Base-by-base conservation (phyloP, 2,329 filamentous ascomycete species). In the Fusarium hostae region DNA sequence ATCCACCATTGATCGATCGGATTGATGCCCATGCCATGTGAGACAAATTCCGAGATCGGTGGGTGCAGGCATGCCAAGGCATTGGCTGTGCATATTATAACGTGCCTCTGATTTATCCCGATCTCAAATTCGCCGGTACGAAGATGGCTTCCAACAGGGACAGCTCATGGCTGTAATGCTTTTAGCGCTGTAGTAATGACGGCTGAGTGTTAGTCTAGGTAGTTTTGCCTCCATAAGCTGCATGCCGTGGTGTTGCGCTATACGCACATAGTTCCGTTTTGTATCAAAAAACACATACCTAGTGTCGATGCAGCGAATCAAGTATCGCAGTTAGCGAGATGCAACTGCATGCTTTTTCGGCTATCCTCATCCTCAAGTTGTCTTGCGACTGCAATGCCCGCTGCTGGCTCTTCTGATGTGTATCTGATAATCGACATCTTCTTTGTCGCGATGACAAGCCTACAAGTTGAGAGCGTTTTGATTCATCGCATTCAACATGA, bases 291-390 rank as follows among this genome's bases (percentile, higher is more conserved):
- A 32, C 24, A 39, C 48, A 56, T 64, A 47, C 56, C 41, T 58
- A 48, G 59, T 52, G 56, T 50, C 32, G 18, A 37, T n/a, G 24
- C 40, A 59, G 37, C 69, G 56, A 72, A 72, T 72, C 60, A 70
- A 47, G 50, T n/a, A 52, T 39, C 52, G 40, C 28, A 43, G 11
- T 65, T 66, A 62, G 59, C 64, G 65, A 69, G 43, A 35, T 50
- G 47, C 28, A 50, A 30, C 18, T 50, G 47, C 30, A n/a, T 40
- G 41, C 32, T 39, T 40, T 40, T 59, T 26, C 15, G 41, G 30
- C 18, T 47, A 37, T 40, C 56, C 35, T 59, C 44, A 39, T 63
- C 30, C 52, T 26, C n/a, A 20, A 56, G 26, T 22, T 26, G 8
- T 48, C 40, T 28, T 45, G 13, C 22, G n/a, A n/a, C 26, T 13